Percentiles rank a stretch among this genome's conserved stretches.
These are phyloP conservation scores for Raddia guianensis DNA, from an alignment of 176 grass and related monocot species.

Conservation along the genomic window DNA sequence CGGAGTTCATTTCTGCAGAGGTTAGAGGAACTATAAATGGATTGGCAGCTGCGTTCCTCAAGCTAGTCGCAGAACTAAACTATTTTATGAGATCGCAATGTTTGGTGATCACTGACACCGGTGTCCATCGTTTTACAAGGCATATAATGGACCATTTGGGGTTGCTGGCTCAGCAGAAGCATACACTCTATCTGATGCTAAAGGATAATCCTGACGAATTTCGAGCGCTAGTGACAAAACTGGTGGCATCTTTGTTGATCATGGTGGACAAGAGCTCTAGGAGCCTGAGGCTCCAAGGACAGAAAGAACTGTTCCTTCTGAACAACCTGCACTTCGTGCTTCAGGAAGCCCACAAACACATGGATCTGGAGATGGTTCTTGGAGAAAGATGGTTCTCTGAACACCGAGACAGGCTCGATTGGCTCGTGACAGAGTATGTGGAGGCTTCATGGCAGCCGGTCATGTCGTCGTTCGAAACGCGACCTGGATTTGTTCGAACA, in stretches of 20 bases:
- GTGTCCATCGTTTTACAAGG: constrained; percentile 12
- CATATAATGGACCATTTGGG: background rate
- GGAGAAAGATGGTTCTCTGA: constrained; percentile 5
- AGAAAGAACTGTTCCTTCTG: constrained; percentile 19
- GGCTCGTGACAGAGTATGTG: background rate
- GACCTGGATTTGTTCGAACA: too few relatives aligned
- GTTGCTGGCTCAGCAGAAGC: background rate
- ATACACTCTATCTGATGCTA: constrained; percentile 10
- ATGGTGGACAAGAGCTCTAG: background rate
- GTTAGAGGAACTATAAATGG: background rate
- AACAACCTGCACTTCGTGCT: constrained; percentile 27
- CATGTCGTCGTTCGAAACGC: background rate
- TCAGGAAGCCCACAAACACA: background rate
- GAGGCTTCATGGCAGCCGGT: constrained; percentile 19
- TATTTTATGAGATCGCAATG: background rate
- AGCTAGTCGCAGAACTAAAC: background rate
- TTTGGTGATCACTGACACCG: constrained; percentile 12
- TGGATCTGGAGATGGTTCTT: background rate
- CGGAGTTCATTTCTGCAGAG: background rate
- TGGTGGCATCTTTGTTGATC: constrained; percentile 4
- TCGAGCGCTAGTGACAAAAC: background rate
- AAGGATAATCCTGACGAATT: background rate
- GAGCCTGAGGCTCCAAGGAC: background rate
- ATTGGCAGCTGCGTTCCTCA: background rate
- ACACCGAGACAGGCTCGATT: background rate